These are phyloP conservation scores for Ambrosia trifida DNA, from an alignment of 129 eudicot species.

Conservation along the genomic window DNA sequence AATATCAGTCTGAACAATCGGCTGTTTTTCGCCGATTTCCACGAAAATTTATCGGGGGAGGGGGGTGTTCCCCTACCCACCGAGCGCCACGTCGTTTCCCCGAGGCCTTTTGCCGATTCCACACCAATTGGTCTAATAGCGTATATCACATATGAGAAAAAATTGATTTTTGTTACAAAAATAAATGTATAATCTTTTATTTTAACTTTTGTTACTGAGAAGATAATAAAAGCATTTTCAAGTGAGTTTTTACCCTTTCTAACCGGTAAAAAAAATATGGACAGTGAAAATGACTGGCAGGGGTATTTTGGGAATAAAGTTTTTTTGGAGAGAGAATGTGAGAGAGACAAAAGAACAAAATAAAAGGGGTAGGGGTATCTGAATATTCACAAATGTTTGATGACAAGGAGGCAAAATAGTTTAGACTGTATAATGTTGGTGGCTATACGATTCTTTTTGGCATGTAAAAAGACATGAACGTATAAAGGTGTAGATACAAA, in stretches of 20 bases:
- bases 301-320: neutral
- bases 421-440: conserved; percentile 35
- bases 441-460: conserved; percentile 28
- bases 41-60: no score
- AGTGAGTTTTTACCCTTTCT: neutral
- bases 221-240: no score
- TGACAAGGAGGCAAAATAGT: conserved; percentile 39
- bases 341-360: conserved; percentile 32
- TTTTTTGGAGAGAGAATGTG: neutral
- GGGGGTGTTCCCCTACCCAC: no score
- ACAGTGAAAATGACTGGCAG: neutral
- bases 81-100: no score
- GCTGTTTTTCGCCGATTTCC: no score
- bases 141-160: no score
- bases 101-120: no score
- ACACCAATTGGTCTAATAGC: no score
- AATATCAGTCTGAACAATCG: no score
- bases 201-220: no score
- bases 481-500: neutral
- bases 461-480: conserved; percentile 6
- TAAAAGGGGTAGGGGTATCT: conserved; percentile 26
- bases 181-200: no score
- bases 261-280: neutral
- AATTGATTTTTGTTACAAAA: no score
- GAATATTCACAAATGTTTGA: conserved; percentile 35